Base-by-base conservation (phyloP, 108 stramenopile species). In the Skeletonema grethae region DNA sequence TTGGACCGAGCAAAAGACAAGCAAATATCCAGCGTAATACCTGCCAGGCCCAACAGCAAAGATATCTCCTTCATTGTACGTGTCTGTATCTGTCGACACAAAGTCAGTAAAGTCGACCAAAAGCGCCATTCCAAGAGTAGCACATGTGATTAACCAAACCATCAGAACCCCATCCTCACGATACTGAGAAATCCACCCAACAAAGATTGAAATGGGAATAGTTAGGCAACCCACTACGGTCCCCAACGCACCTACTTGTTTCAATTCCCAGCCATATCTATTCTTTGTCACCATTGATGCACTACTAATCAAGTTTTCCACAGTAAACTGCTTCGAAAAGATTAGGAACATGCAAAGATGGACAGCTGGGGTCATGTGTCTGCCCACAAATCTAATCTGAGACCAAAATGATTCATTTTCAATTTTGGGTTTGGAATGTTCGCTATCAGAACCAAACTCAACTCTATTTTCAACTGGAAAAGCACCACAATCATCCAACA, bases 311-410 rank as follows among this genome's bases (percentile, higher is more conserved):
- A 91, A 63, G 13, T 83, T 84, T 80, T 96, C 93, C 8, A 91
- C 84, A 11, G 89, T 84, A 72, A 96, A 93, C 46, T 89, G 90
- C 72, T 93, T 93, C 55, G 86, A 74, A 73, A 96, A 93, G n/a
- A 91, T 65, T 15, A 91, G 77, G 18, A 77, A 73, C 68, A 92
- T 73, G 69, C 88, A 92, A 3, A 92, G 57, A 24, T 79, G 82
- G 0, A 88, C 87, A 4, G 91, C 82, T 30, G 76, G 65, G 0
- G 80, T 87, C 16, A 92, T 69, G 34, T 84, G 62, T 15, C 34
- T 36, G 9, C 61, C 57, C 11, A 85, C 82, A 20, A 53, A 34
- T 48, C 38, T 76, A 8, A 75, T 57, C 60, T 71, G 69, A 8
- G 61, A 65, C 39, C 69, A 64, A n/a, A 58, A 24, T 31, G 68